phyloP scores from a whole-genome alignment of 2,329 filamentous ascomycete species.

The Ambrosiella beaveri region DNA sequence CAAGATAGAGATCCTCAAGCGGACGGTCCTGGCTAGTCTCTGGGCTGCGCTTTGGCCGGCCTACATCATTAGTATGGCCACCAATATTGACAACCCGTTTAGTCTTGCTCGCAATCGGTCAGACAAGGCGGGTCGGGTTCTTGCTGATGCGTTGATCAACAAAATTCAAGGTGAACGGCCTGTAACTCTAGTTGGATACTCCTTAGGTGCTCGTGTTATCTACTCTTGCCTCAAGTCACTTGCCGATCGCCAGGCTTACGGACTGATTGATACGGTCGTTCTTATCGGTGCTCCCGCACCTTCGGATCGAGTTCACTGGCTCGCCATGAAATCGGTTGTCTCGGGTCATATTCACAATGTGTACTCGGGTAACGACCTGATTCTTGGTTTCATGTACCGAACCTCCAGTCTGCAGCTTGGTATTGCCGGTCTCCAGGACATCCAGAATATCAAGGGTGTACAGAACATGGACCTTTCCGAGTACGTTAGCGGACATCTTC shows the following conservation, averaged over 20 bases:
- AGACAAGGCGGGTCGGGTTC: constrained; percentile 61
- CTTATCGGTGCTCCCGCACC: constrained; percentile 69
- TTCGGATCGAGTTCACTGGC: constrained; percentile 55
- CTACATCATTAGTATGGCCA: constrained; percentile 46
- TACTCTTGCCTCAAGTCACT: constrained; percentile 65
- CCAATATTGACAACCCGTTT: constrained; percentile 67
- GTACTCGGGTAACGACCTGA: constrained; percentile 72
- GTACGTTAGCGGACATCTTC: constrained; percentile 35
- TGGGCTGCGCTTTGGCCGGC: constrained; percentile 55
- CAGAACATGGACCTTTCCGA: constrained; percentile 36
- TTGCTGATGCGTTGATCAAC: constrained; percentile 70
- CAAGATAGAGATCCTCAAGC: constrained; percentile 57
- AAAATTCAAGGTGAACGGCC: constrained; percentile 67
- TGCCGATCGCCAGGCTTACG: constrained; percentile 64
- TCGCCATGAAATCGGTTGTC: constrained; percentile 58
- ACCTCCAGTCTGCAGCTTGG: constrained; percentile 68
- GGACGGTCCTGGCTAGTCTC: constrained; percentile 50
- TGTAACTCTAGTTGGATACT: constrained; percentile 67
- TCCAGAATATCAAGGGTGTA: constrained; percentile 50
- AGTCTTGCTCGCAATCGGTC: constrained; percentile 58
- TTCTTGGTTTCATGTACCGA: constrained; percentile 75
- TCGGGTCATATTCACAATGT: constrained; percentile 74
- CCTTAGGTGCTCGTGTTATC: constrained; percentile 64
- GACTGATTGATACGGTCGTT: constrained; percentile 66
- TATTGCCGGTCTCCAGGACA: constrained; percentile 64